Evolutionary conservation across 768 basidiomycete genomes (phyloP).

Genomic region (Symmetrospora coprosmae): DNA sequence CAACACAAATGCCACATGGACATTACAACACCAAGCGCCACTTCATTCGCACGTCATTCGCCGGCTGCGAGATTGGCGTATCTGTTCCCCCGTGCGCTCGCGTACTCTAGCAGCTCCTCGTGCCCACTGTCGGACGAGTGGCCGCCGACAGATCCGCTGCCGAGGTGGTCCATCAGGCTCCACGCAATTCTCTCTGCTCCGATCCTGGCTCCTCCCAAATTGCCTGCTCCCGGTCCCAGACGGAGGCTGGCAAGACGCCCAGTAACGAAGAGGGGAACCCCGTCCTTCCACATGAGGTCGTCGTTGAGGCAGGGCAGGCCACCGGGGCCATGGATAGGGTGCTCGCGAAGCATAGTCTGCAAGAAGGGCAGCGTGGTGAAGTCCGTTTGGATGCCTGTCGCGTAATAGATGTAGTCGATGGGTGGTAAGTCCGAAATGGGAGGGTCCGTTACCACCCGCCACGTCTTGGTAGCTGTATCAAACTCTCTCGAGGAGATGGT

Average conservation of each 20-base stretch:
- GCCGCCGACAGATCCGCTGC: too few relatives aligned
- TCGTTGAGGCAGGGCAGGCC: constrained; percentile 26
- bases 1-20: too few relatives aligned
- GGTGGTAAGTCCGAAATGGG: neutral
- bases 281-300: constrained; percentile 24
- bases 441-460: neutral
- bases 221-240: constrained; percentile 8
- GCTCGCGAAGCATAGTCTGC: neutral
- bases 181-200: constrained; percentile 19
- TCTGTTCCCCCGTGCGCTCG: neutral
- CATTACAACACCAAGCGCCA: too few relatives aligned
- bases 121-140: too few relatives aligned
- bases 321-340: constrained; percentile 24
- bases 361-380: constrained; percentile 22
- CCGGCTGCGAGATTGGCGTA: constrained; percentile 1
- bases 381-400: constrained; percentile 24
- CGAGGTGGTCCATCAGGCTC: neutral
- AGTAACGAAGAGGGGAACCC: constrained; percentile 7
- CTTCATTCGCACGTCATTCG: neutral
- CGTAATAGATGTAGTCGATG: constrained; percentile 20
- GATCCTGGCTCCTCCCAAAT: constrained; percentile 7
- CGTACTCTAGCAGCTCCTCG: neutral
- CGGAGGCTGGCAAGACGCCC: neutral
- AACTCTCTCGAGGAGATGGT: neutral
- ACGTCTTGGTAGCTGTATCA: neutral